Percentiles rank a stretch among this genome's conserved stretches.
Evolutionary conservation across 179 eudicot genomes (phyloP).

Genomic region (Nepenthes alata): DNA sequence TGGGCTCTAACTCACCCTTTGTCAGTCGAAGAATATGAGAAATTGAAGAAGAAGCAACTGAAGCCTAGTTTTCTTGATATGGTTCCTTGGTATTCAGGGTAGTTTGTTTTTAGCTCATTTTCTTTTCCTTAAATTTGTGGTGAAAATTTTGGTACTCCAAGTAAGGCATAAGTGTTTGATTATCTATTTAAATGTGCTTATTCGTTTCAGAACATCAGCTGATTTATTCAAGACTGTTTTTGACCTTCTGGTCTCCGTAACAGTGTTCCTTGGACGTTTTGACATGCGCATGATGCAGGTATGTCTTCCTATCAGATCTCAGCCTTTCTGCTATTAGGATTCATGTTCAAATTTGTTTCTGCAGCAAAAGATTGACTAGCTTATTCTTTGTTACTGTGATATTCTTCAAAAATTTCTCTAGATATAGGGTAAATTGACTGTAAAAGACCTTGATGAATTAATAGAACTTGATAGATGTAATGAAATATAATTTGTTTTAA

Average conservation of each 20-base stretch:
- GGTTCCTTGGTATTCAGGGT: conserved; percentile 99
- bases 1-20: conserved; percentile 99
- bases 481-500: too few species aligned
- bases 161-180: neutral
- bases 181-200: neutral
- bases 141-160: neutral
- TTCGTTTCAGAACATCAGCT: conserved; percentile 84
- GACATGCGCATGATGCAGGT: conserved; percentile 99
- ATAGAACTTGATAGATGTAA: too few species aligned
- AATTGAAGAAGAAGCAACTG: conserved; percentile 67
- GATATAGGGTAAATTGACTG: too few species aligned
- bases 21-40: conserved; percentile 57
- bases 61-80: conserved; percentile 88
- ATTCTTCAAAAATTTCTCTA: too few species aligned
- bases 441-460: too few species aligned
- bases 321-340: neutral
- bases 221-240: conserved; percentile 95
- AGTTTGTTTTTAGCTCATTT: conserved; percentile 6
- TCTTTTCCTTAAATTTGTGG: neutral
- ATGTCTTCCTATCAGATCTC: conserved; percentile 1
- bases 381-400: too few species aligned
- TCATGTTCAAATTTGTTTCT: too few species aligned
- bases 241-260: conserved; percentile 91
- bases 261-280: conserved; percentile 97
- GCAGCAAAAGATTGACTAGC: too few species aligned